Conservation (phyloP, 352 stramenopile genomes). For the Globisporangium okanoganense region DNA sequence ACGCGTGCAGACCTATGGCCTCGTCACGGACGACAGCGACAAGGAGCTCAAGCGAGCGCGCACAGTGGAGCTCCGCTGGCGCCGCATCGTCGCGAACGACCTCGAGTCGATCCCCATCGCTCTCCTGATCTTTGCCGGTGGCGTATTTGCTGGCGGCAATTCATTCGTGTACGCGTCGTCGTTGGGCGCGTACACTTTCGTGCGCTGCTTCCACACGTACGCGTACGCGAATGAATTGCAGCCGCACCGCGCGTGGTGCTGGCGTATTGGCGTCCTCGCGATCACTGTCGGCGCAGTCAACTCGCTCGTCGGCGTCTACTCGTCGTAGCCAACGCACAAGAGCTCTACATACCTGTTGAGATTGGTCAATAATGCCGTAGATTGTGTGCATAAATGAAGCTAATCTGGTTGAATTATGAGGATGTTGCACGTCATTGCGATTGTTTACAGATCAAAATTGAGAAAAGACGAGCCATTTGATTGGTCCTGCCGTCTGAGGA, state of each 20-base stretch:
- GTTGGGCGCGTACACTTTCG: constrained; percentile 33
- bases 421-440: neutral
- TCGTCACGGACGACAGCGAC: constrained; percentile 18
- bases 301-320: constrained; percentile 18
- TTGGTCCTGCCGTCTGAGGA: no score
- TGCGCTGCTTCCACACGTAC: constrained; percentile 35
- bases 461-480: neutral
- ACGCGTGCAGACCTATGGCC: constrained; percentile 29
- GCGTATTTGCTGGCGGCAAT: constrained; percentile 30
- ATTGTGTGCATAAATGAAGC: no score
- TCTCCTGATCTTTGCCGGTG: constrained; percentile 30
- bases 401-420: no score
- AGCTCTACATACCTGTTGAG: no score
- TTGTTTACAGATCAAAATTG: neutral
- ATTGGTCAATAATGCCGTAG: no score
- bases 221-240: constrained; percentile 46
- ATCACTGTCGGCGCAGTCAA: constrained; percentile 29
- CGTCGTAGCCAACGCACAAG: no score
- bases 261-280: constrained; percentile 24
- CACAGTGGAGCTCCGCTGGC: constrained; percentile 32
- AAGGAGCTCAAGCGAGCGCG: constrained; percentile 22
- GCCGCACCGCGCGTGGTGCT: constrained; percentile 34
- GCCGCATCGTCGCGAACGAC: constrained; percentile 44
- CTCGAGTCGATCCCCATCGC: constrained; percentile 42
- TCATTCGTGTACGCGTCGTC: constrained; percentile 18